These are phyloP conservation scores for Phytopythium litorale DNA, from an alignment of 352 stramenopile genomes.

Conservation along the genomic window DNA sequence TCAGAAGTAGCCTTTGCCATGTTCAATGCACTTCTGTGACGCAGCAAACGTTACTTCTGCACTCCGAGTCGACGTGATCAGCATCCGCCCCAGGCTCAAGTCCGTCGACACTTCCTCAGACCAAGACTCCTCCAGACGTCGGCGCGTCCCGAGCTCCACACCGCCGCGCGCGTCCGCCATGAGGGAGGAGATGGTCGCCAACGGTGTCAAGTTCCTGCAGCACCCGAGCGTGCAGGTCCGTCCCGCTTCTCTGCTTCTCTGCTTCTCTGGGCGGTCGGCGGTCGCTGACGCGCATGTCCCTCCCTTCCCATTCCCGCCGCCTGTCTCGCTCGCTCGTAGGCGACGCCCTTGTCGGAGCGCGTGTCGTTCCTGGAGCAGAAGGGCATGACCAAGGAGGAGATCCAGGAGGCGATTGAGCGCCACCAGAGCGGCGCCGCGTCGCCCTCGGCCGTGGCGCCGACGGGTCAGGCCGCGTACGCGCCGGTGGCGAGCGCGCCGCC, in stretches of 20 bases:
- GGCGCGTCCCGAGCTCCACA: too few relatives aligned
- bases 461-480: slow-evolving; percentile 5
- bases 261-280: background rate
- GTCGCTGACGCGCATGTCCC: background rate
- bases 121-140: too few relatives aligned
- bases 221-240: slow-evolving; percentile 71
- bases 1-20: too few relatives aligned
- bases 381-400: slow-evolving; percentile 77
- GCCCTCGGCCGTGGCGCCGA: slow-evolving; percentile 5
- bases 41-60: too few relatives aligned
- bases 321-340: slow-evolving; percentile 12
- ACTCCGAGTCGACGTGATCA: background rate
- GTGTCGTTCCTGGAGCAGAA: slow-evolving; percentile 80
- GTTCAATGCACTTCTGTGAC: too few relatives aligned
- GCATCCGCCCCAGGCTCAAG: background rate
- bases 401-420: slow-evolving; percentile 72
- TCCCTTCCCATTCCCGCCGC: too few relatives aligned
- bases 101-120: too few relatives aligned
- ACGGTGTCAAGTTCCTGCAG: slow-evolving; percentile 78
- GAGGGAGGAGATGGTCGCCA: slow-evolving; percentile 71
- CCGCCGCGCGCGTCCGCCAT: slow-evolving; percentile 9
- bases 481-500: slow-evolving; percentile 8
- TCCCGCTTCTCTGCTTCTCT: slow-evolving; percentile 19
- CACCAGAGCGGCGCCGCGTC: slow-evolving; percentile 30
- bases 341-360: slow-evolving; percentile 71